Conservation (phyloP, 1,139 yeast genomes). For the Magnusiomyces paraingens region DNA sequence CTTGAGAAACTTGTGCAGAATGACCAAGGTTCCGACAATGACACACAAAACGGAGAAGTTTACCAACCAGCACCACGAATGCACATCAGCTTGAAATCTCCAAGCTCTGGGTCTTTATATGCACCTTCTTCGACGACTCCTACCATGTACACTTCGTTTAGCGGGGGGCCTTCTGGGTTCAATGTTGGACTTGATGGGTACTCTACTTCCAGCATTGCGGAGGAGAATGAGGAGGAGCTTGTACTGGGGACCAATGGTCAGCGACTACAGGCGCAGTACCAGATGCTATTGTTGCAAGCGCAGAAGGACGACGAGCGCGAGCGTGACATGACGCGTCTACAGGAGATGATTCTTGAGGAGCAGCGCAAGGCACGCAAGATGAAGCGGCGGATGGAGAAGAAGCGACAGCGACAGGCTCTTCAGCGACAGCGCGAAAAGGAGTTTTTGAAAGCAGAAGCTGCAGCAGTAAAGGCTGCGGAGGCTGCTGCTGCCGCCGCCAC, state of each 20-base stretch:
- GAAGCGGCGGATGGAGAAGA: slow-evolving; percentile 1
- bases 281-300: neutral
- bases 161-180: neutral
- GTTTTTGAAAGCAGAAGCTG: too few relatives aligned
- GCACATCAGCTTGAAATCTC: neutral
- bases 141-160: neutral
- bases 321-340: neutral
- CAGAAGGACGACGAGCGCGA: neutral
- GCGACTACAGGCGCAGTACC: neutral
- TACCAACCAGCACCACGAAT: neutral
- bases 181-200: neutral
- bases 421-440: neutral
- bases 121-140: too few relatives aligned
- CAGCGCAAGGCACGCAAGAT: slow-evolving; percentile 1
- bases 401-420: neutral
- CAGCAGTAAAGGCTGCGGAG: too few relatives aligned
- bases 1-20: neutral
- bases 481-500: neutral
- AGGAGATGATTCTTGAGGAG: slow-evolving; percentile 4
- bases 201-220: neutral
- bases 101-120: too few relatives aligned
- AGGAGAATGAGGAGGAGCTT: neutral
- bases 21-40: too few relatives aligned
- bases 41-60: neutral
- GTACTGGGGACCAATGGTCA: neutral